These are phyloP conservation scores for Pseudocercospora ulei DNA, from an alignment of 2,329 filamentous ascomycete species.

Conservation along the genomic window DNA sequence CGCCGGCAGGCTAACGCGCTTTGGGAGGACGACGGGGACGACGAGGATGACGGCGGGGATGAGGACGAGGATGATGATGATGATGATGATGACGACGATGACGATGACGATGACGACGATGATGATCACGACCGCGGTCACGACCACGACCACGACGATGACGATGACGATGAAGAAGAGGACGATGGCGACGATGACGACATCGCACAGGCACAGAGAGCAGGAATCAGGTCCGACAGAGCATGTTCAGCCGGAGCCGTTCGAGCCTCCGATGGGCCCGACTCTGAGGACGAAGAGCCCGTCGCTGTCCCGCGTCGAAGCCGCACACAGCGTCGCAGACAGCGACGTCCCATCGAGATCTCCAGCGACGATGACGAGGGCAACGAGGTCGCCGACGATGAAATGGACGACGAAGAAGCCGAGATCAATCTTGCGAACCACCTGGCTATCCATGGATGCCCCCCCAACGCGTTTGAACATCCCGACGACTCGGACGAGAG, in stretches of 20 bases:
- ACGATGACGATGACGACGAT: constrained; percentile 20
- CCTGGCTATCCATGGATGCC: constrained; percentile 11
- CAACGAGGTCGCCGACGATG: constrained; percentile 2
- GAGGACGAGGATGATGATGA: too few species aligned
- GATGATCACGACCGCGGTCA: constrained; percentile 13
- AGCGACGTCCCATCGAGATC: constrained; percentile 10
- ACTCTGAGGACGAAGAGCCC: constrained; percentile 18
- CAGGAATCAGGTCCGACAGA: neutral
- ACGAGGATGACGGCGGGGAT: too few species aligned
- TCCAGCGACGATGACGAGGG: constrained; percentile 17
- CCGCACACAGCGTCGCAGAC: constrained; percentile 8
- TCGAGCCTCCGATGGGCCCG: constrained; percentile 13
- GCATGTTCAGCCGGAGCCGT: constrained; percentile 14
- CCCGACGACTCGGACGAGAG: constrained; percentile 4
- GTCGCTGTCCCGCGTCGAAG: constrained; percentile 13
- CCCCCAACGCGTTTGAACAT: constrained; percentile 1
- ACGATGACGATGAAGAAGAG: constrained; percentile 23
- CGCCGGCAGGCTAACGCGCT: too few species aligned
- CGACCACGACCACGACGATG: constrained; percentile 6
- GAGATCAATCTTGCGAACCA: constrained; percentile 14
- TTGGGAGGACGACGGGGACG: too few species aligned
- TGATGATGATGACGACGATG: constrained; percentile 13
- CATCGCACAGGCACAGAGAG: constrained; percentile 1
- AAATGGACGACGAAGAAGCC: constrained; percentile 13
- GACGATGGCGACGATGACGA: constrained; percentile 10